Evolutionary conservation across 163 green algal species (phyloP), one percentile per base, ranked within the genome.

Genomic region (Scenedesmus sp.): DNA sequence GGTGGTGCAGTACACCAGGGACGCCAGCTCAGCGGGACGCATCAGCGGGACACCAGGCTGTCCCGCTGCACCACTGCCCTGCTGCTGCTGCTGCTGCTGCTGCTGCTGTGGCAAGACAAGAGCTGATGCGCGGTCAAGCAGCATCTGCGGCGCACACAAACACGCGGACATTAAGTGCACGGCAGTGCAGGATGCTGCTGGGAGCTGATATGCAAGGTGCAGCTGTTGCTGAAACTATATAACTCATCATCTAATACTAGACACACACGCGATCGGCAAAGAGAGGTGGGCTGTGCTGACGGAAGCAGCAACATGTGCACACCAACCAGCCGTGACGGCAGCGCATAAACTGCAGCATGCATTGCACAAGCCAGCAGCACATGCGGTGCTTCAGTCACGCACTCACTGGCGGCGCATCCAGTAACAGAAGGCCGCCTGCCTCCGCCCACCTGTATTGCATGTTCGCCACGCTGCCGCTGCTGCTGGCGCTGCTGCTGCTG

Each of bases 31-130:
- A 40, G 72, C 51, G 20, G 73, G 73, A 35, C 76, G 86, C 49
- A 90, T 59, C 20, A 78, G 24, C 42, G 61, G 84, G 24, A 26
- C 6, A 30, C 24, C 6, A 40, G n/a, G 37, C 20, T n/a, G 20
- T 43, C 46, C 81, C 24, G n/a, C 81, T 70, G 81, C 44, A 43
- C 10, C 81, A 42, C 3, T 43, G 70, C 42, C 72, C 30, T 76
- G 35, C 22, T 88, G 53, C 83, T 88, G 83, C 61, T 82, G 84
- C 68, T 90, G 85, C 43, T 83, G 85, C 68, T 42, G 46, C 40
- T 35, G 59, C 81, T 86, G 81, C 81, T 90, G 72, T 40, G 7
- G 49, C 51, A 78, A 33, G 42, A 89, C 24, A 9, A 89, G 65
- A 0, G 4, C 15, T 33, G 40, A 59, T 20, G 84, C 84, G 24